Evolutionary conservation across 2,329 filamentous ascomycete genomes (phyloP), one percentile per base, ranked within the genome.

Genomic region (Colletotrichum coccodes): DNA sequence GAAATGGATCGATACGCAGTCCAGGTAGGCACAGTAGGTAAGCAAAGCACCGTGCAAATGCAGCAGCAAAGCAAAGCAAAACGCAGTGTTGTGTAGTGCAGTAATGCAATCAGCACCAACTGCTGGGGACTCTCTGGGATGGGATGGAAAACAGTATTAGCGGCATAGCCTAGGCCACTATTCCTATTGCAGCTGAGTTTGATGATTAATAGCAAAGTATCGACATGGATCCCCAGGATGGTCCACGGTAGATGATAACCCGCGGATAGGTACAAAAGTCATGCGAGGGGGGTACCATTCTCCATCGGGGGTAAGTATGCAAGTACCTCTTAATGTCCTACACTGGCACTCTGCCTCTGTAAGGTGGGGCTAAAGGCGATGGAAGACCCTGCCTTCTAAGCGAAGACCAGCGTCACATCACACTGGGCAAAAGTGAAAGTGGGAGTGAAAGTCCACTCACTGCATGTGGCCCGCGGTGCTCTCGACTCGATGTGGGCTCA

Each of bases 161-260:
- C 52, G 30, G 42, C 60, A 63, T 50, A 42, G 64, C 36, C 59
- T 58, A 14, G 28, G 59, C 40, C 64, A 42, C 64, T 53, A 64
- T 64, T 58, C 64, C 60, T 26, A 36, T 68, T 68, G 42, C 44
- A 64, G 64, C 38, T 42, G 60, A 38, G 38, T 23, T 23, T 34
- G 8, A 53, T 58, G 52, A 68, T 58, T 59, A 64, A 58, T 68
- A 68, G 53, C 30, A 46, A 34, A 58, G 52, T 46, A 52, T 58
- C 30, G 21, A 49, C 60, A 68, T 59, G 60, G 64, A 44, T 64
- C 60, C 44, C 60, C 46, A 40, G 57, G 23, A n/a, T 60, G 28
- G 18, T 47, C 12, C 46, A 21, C 42, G 26, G 46, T 30, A 32
- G 34, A 50, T 47, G 34, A 50, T 47, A 40, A 26, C 21, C 21